Base-by-base conservation (phyloP, 2,329 filamentous ascomycete species). In the Hymenoscyphus fraxineus region DNA sequence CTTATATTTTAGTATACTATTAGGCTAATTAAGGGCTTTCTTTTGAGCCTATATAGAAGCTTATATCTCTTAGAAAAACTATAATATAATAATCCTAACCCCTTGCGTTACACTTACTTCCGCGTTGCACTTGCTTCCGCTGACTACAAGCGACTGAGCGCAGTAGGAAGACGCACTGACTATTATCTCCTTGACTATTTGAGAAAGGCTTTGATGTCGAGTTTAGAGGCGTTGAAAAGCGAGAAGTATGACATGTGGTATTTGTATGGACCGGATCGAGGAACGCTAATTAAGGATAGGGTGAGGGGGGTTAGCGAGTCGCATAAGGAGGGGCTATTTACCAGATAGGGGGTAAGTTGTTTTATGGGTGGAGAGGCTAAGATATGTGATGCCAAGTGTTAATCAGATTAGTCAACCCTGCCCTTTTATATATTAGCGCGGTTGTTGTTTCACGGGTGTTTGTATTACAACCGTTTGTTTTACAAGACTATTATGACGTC, bases 341-440 rank as follows among this genome's bases (percentile, higher is more conserved):
- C 68, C 10, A 59, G 85, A 61, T 76, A 90, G 4, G 88, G 86
- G 0, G 71, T 90, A 44, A 85, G 81, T 65, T 90, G 90, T 71
- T 90, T 81, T 70, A 85, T 86, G 51, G 59, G 67, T 16, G 71
- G 66, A 64, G 72, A 74, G 61, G 71, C 73, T 16, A 70, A 72
- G 72, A 6, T 78, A 72, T 66, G 66, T 76, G 22, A 74, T 73
- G 54, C 76, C 77, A 0, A 69, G 68, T 32, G 72, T 76, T n/a
- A 77, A 76, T 62, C 75, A 78, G 64, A n/a, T 51, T 12, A 51
- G 44, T 51, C 6, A 35, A 51, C n/a, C 44, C 10, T 19, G 16
- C 41, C 19, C 19, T 19, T 22, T 51, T 12, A 1, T 51, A 7
- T 22, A 9, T 19, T 9, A 16, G 16, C 41, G 16, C n/a, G 5